phyloP scores from a whole-genome alignment of 345 rosid genomes.

The Euphorbia lathyris region DNA sequence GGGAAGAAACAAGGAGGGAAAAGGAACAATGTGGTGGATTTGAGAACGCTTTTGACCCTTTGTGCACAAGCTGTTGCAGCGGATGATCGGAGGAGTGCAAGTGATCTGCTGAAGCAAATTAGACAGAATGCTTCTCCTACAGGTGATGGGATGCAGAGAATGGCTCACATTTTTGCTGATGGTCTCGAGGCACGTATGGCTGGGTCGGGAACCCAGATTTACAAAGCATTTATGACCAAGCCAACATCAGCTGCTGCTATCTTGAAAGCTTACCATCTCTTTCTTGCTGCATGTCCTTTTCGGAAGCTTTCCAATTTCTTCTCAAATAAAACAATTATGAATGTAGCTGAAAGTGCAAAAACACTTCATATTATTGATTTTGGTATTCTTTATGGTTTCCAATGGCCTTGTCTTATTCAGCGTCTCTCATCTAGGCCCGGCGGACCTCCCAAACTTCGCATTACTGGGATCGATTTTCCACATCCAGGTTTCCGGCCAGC shows the following conservation, averaged over 20 bases:
- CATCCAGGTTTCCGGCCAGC: constrained; percentile 56
- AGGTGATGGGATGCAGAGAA: constrained; percentile 35
- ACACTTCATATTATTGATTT: constrained; percentile 54
- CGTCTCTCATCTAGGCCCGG: constrained; percentile 41
- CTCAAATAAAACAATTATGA: constrained; percentile 35
- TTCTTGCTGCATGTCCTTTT: constrained; percentile 38
- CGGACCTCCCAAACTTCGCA: constrained; percentile 55
- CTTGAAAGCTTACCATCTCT: constrained; percentile 41
- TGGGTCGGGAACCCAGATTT: constrained; percentile 31
- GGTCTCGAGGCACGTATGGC: constrained; percentile 35
- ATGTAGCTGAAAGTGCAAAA: constrained; percentile 31
- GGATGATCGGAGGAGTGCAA: constrained; percentile 31
- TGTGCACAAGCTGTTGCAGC: constrained; percentile 41
- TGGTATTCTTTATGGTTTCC: constrained; percentile 52
- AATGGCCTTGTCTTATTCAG: constrained; percentile 62
- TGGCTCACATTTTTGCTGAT: constrained; percentile 30
- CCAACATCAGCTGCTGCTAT: constrained; percentile 28
- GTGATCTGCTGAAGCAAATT: constrained; percentile 35
- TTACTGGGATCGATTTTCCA: constrained; percentile 54
- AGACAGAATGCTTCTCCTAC: constrained; percentile 32
- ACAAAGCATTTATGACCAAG: constrained; percentile 19
- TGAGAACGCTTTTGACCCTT: constrained; percentile 38
- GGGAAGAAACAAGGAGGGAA: constrained; percentile 29
- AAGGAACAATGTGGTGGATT: constrained; percentile 39
- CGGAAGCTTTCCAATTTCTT: constrained; percentile 37